These are phyloP conservation scores for Cubamyces sp. DNA, from an alignment of 768 basidiomycete species.

Conservation along the genomic window DNA sequence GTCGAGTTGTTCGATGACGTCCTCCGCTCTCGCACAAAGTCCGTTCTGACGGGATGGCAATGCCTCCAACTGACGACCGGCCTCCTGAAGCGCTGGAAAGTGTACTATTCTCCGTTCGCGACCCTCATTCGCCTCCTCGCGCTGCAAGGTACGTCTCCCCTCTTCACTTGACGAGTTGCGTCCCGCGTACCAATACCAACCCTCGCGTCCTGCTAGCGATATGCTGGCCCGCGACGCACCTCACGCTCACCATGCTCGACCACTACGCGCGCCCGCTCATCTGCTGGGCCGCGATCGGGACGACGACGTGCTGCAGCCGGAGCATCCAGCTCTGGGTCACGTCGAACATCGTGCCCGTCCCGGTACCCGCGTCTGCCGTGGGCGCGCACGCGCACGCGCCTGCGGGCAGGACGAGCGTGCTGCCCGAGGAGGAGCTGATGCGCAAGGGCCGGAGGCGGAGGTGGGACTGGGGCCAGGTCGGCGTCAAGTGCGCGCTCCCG, in stretches of 20 bases:
- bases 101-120: conserved; percentile 87
- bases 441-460: conserved; percentile 49
- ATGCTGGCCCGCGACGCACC: conserved; percentile 93
- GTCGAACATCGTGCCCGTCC: conserved; percentile 64
- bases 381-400: not conserved
- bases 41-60: conserved; percentile 85
- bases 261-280: conserved; percentile 74
- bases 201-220: conserved; percentile 52
- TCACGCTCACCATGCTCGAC: conserved; percentile 78
- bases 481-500: conserved; percentile 70
- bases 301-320: conserved; percentile 81
- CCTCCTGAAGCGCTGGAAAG: conserved; percentile 85
- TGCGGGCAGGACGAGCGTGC: not conserved
- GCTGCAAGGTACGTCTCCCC: conserved; percentile 57
- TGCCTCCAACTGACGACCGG: conserved; percentile 89
- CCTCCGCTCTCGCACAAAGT: conserved; percentile 45
- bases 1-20: not conserved
- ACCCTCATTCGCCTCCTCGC: conserved; percentile 92
- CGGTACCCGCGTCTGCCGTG: conserved; percentile 5
- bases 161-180: no score
- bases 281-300: conserved; percentile 89
- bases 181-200: not conserved
- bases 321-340: conserved; percentile 96
- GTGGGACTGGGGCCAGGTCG: conserved; percentile 84
- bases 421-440: conserved; percentile 26